These are phyloP conservation scores for Verticillium albo-atrum DNA, from an alignment of 2,329 filamentous ascomycete species.

Conservation along the genomic window DNA sequence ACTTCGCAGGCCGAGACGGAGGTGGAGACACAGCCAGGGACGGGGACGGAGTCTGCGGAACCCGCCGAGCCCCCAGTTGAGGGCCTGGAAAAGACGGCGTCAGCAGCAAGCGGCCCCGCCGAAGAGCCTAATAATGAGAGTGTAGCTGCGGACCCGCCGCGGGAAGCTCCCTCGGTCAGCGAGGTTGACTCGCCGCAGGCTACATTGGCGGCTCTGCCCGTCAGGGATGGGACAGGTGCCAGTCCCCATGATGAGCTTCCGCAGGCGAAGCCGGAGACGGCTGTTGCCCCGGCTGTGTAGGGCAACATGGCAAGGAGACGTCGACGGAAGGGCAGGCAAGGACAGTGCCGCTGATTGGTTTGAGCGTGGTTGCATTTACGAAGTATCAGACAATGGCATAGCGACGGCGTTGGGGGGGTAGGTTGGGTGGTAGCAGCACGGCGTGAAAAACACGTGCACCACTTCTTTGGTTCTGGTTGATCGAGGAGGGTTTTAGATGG, in stretches of 20 bases:
- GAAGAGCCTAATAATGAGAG: neutral
- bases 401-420: neutral
- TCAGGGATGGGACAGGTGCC: neutral
- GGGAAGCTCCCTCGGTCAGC: neutral
- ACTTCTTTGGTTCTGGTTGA: neutral
- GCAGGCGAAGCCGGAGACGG: neutral
- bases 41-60: neutral
- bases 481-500: neutral
- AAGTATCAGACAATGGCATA: neutral
- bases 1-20: slow-evolving; percentile 18
- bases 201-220: neutral
- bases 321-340: neutral
- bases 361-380: neutral
- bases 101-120: neutral
- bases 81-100: neutral
- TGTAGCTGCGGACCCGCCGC: neutral
- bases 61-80: no score
- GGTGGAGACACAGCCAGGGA: neutral
- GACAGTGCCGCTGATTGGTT: neutral
- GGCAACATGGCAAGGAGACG: neutral
- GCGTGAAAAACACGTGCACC: neutral
- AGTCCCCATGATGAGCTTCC: neutral
- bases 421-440: neutral
- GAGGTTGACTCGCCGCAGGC: neutral
- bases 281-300: neutral